These are phyloP conservation scores for Voacanga thouarsii DNA, from an alignment of 257 asterid species.

Conservation along the genomic window DNA sequence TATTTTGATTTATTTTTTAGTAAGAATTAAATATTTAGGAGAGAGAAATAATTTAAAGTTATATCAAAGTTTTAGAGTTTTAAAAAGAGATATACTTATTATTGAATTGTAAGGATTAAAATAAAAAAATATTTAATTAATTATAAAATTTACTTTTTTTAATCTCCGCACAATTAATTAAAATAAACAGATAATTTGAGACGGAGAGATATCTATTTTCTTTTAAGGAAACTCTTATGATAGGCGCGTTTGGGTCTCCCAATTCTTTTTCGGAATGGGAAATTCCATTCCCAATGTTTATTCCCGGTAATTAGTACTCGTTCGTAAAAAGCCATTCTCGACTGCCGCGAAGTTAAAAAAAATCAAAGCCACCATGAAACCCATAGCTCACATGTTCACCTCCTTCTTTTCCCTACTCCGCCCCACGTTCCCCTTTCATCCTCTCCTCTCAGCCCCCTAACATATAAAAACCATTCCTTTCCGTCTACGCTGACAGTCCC, in stretches of 20 bases:
- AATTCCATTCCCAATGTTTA: conserved; percentile 12
- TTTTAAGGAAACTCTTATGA: no score
- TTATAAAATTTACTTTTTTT: no score
- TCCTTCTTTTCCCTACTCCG: background rate
- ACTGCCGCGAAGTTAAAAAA: background rate
- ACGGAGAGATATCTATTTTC: no score
- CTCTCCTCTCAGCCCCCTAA: background rate
- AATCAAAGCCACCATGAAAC: background rate
- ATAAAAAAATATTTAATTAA: no score
- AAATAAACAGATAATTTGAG: no score
- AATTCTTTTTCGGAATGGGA: background rate
- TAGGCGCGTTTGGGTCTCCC: background rate
- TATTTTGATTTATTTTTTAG: no score
- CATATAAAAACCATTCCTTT: conserved; percentile 38
- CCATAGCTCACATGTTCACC: background rate
- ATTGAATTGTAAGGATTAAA: no score
- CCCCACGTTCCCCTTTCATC: conserved; percentile 34
- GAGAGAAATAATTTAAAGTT: no score
- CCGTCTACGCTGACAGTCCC: conserved; percentile 11
- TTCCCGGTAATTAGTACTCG: background rate
- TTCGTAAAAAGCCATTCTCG: background rate
- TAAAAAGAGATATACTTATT: no score
- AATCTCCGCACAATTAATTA: no score
- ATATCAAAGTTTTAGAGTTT: no score
- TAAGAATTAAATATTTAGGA: no score